Evolutionary conservation across 139 green algal species (phyloP), one percentile per base, ranked within the genome.

Genomic region (Coelastrella sp.): DNA sequence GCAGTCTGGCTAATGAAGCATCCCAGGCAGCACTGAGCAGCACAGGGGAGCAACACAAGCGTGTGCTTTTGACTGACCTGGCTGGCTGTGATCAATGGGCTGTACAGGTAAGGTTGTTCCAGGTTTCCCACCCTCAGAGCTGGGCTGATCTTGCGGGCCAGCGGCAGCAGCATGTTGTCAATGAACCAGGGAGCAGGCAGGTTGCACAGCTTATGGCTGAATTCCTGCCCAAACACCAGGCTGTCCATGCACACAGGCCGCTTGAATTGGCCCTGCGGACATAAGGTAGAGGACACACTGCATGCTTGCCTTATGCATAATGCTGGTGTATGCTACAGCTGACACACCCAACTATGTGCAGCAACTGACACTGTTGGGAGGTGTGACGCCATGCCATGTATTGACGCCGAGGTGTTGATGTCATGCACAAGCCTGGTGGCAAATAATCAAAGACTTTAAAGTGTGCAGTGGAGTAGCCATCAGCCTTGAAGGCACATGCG

Each of bases 161-260:
- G 79, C 22, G 85, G 76, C 68, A 94, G 86, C 73, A 95, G 70
- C 60, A 94, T 93, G 20, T 87, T 92, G 58, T 95, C 93, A 49
- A 96, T 90, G 58, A 96, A 93, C 94, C 94, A 96, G n/a, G 49
- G 74, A 7, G 92, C 87, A n/a, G 94, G 94, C 91, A 96, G 92
- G 75, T 91, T 92, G 63, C 75, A 83, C 35, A 94, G 73, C 58
- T 89, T 76, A 6, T 89, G 82, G 0, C 17, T 60, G 65, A 95
- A 96, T 90, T 96, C 94, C 90, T 95, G 92, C 8, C 94, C 94
- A 35, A 90, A 94, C 15, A 94, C 82, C 19, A 96, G 22, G 24
- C 91, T 89, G 68, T 96, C 91, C 25, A 95, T 72, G 0, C 19
- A 35, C 81, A 95, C 25, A 9, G 80, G 73, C 58, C 25, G 61